phyloP scores from a whole-genome alignment of 2,329 filamentous ascomycete species.

The Drechslerella stenobrocha region DNA sequence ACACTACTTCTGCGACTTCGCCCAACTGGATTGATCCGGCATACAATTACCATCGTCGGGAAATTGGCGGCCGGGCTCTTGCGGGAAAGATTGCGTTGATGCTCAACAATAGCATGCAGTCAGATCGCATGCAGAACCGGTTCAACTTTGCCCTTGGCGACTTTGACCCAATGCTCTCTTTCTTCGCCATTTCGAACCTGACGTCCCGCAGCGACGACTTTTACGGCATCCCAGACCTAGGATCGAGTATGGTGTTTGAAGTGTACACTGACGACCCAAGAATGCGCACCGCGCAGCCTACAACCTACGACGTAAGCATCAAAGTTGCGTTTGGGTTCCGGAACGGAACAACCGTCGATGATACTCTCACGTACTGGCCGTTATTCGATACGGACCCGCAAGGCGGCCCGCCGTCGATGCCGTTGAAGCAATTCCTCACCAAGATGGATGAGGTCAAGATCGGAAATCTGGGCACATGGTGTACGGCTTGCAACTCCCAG shows the following conservation, averaged over 20 bases:
- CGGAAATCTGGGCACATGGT: conserved; percentile 22
- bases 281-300: conserved; percentile 5
- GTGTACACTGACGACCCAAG: conserved; percentile 36
- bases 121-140: conserved; percentile 22
- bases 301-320: conserved; percentile 4
- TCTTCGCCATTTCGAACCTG: conserved; percentile 34
- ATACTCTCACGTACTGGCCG: conserved; percentile 46
- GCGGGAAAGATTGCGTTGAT: conserved; percentile 21
- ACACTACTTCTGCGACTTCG: conserved; percentile 18
- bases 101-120: conserved; percentile 12
- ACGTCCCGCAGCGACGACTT: conserved; percentile 37
- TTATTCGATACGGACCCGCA: conserved; percentile 31
- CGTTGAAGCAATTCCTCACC: conserved; percentile 15
- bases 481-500: conserved; percentile 11
- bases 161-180: conserved; percentile 41
- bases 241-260: conserved; percentile 46
- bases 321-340: conserved; percentile 41
- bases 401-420: conserved; percentile 15
- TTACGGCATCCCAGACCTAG: conserved; percentile 35
- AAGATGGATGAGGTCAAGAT: conserved; percentile 22
- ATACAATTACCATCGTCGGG: conserved; percentile 9
- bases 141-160: conserved; percentile 30
- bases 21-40: conserved; percentile 18
- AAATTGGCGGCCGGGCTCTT: conserved; percentile 21
- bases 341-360: conserved; percentile 33